phyloP scores from a whole-genome alignment of 2,329 filamentous ascomycete species.

The Alternaria sp. region DNA sequence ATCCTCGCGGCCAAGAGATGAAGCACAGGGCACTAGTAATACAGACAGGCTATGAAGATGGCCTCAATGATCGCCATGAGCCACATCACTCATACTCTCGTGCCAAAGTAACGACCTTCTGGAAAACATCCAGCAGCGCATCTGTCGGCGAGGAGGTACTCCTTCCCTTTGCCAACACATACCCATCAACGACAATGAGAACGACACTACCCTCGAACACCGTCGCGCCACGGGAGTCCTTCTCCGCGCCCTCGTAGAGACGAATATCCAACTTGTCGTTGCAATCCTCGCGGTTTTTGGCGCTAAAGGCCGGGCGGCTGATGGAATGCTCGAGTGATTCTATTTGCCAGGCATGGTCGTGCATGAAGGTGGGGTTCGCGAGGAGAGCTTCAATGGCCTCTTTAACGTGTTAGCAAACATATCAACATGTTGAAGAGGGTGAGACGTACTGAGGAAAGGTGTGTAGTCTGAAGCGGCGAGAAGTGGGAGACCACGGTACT shows the following conservation, averaged over 20 bases:
- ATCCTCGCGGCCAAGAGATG: neutral
- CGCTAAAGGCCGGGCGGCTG: neutral
- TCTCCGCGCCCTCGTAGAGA: neutral
- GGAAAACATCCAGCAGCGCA: neutral
- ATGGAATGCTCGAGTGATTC: neutral
- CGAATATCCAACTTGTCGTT: neutral
- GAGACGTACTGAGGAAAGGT: neutral
- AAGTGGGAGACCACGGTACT: neutral
- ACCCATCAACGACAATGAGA: neutral
- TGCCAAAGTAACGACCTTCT: neutral
- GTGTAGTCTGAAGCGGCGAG: neutral
- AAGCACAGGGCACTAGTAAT: neutral
- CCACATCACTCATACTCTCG: neutral
- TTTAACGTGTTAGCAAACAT: too few species aligned
- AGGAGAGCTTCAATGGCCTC: neutral
- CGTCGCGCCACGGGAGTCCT: neutral
- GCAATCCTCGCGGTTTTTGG: neutral
- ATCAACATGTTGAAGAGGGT: neutral
- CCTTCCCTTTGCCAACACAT: neutral
- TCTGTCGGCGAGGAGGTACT: neutral
- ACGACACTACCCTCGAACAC: neutral
- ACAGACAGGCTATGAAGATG: fast-evolving
- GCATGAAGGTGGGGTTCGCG: neutral
- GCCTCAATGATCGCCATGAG: neutral
- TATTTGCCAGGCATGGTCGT: neutral